These are phyloP conservation scores for Trichoderma harzianum DNA, from an alignment of 2,329 filamentous ascomycete species.

Conservation along the genomic window DNA sequence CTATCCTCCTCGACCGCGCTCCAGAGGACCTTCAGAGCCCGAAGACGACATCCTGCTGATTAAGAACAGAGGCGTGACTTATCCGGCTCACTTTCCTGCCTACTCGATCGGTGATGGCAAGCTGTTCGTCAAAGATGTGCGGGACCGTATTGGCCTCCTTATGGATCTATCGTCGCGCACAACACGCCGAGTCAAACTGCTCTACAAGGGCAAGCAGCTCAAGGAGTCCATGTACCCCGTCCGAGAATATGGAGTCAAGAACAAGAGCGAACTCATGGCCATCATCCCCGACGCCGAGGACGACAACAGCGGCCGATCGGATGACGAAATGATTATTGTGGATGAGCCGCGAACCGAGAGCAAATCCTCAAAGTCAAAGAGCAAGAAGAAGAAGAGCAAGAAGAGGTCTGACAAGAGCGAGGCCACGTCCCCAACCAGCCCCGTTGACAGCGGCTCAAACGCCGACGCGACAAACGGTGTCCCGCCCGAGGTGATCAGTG, in stretches of 20 bases:
- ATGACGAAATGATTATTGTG: constrained; percentile 43
- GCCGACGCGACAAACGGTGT: constrained; percentile 30
- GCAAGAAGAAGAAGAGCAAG: constrained; percentile 36
- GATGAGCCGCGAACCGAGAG: constrained; percentile 42
- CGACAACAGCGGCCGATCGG: constrained; percentile 33
- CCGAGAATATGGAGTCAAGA: constrained; percentile 60
- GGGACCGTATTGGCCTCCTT: constrained; percentile 63
- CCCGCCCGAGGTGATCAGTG: constrained; percentile 34
- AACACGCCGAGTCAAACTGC: constrained; percentile 57
- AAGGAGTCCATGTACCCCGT: constrained; percentile 60
- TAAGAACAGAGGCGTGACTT: constrained; percentile 63
- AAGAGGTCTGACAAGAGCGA: constrained; percentile 42
- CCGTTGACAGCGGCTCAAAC: constrained; percentile 43
- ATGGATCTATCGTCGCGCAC: constrained; percentile 58
- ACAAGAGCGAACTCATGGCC: constrained; percentile 56
- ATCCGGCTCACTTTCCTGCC: constrained; percentile 69
- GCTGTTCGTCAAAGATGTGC: constrained; percentile 62
- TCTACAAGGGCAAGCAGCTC: constrained; percentile 70
- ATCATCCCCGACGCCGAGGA: constrained; percentile 40
- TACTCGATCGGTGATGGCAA: constrained; percentile 74
- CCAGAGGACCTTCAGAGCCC: constrained; percentile 33
- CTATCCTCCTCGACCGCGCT: constrained; percentile 35
- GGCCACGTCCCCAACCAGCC: constrained; percentile 41
- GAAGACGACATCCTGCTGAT: constrained; percentile 71
- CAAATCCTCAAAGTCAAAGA: constrained; percentile 37